Percentiles rank a stretch among this genome's conserved stretches.
phyloP scores from a whole-genome alignment of 2,329 filamentous ascomycete genomes.

The Hymenoscyphus repandus region DNA sequence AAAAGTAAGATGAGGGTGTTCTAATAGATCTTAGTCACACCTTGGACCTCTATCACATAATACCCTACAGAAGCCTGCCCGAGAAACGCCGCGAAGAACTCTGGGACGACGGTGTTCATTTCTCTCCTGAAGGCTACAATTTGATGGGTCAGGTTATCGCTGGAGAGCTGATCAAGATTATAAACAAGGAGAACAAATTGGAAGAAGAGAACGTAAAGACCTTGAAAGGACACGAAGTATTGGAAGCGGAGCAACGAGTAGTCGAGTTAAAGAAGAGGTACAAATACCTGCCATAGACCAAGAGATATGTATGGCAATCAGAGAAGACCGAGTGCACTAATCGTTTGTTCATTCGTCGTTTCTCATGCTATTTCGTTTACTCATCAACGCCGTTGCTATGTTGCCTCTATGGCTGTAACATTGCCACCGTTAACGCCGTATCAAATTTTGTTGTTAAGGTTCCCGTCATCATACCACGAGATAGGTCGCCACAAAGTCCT shows the following conservation, averaged over 20 bases:
- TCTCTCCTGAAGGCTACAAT: conserved; percentile 55
- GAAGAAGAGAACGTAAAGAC: conserved; percentile 40
- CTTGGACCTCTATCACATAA: conserved; percentile 44
- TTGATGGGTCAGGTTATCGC: conserved; percentile 55
- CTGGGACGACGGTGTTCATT: conserved; percentile 60
- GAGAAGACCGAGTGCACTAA: too few relatives aligned
- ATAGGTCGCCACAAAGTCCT: conserved; percentile 54
- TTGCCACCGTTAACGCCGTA: conserved; percentile 23
- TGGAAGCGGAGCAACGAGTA: background rate
- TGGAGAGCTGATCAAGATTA: conserved; percentile 41
- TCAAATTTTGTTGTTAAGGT: conserved; percentile 2
- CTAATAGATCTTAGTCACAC: conserved; percentile 2
- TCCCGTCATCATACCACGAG: conserved; percentile 35
- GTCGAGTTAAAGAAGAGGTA: background rate
- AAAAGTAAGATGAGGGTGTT: conserved; percentile 25
- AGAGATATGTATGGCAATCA: too few relatives aligned
- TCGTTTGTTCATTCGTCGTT: conserved; percentile 6
- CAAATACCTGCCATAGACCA: too few relatives aligned
- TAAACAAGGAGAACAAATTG: conserved; percentile 30
- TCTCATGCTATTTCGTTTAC: conserved; percentile 13
- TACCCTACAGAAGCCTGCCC: conserved; percentile 50
- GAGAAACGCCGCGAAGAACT: conserved; percentile 41
- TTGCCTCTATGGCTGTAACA: conserved; percentile 14
- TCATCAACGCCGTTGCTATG: conserved; percentile 22
- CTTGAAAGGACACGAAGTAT: background rate